phyloP scores from a whole-genome alignment of 148 eudicot species.

The Cornus controversa region DNA sequence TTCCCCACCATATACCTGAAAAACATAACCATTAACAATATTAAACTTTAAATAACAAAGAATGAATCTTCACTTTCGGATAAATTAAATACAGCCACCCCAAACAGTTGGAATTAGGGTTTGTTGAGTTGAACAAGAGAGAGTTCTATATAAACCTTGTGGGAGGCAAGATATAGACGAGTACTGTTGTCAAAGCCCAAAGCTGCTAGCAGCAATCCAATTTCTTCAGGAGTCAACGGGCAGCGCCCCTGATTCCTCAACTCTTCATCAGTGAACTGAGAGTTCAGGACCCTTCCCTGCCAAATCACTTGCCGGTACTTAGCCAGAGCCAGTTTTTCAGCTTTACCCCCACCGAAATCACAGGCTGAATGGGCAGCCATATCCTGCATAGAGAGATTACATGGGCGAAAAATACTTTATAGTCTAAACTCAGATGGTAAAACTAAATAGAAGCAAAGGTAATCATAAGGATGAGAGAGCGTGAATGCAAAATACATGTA shows the following conservation, averaged over 20 bases:
- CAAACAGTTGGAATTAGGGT: background rate
- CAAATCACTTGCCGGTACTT: slow-evolving; percentile 88
- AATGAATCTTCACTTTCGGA: background rate
- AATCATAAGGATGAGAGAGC: background rate
- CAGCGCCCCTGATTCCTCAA: slow-evolving; percentile 93
- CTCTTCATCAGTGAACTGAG: slow-evolving; percentile 87
- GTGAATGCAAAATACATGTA: background rate
- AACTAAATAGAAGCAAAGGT: background rate
- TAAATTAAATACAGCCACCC: background rate
- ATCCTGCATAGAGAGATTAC: slow-evolving; percentile 49
- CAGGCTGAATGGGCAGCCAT: slow-evolving; percentile 99
- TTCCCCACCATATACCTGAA: slow-evolving; percentile 87
- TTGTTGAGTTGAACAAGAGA: background rate
- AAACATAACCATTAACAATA: background rate
- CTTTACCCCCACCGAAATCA: slow-evolving; percentile 97
- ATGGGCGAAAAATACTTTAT: too few species aligned
- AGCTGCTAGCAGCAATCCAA: slow-evolving; percentile 80
- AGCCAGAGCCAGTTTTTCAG: slow-evolving; percentile 91
- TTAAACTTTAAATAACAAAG: background rate
- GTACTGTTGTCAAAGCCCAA: slow-evolving; percentile 79
- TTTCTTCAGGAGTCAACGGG: slow-evolving; percentile 97
- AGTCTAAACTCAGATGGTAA: background rate
- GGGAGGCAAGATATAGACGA: slow-evolving; percentile 95
- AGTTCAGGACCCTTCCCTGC: slow-evolving; percentile 94
- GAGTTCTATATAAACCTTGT: slow-evolving; percentile 54